A percentile compares a stretch with the other conserved stretches of the same genome.
phyloP scores from a whole-genome alignment of 257 asterid genomes.

The Knoxia roxburghii region DNA sequence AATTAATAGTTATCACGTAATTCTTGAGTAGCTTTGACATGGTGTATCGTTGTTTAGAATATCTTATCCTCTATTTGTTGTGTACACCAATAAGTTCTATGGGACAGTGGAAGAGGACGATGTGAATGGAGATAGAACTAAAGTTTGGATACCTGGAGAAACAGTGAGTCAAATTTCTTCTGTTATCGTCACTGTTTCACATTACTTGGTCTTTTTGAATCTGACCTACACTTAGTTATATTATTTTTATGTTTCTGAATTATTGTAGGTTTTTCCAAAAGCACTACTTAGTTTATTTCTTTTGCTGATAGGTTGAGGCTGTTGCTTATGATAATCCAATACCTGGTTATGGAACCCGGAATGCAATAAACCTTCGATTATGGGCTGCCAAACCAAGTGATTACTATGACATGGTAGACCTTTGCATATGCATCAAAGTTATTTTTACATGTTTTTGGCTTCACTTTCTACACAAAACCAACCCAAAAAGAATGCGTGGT shows the following conservation, averaged over 20 bases:
- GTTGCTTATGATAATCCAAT: slow-evolving; percentile 52
- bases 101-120: slow-evolving; percentile 43
- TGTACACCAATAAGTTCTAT: slow-evolving; percentile 31
- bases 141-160: slow-evolving; percentile 50
- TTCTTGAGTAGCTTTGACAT: slow-evolving; percentile 3
- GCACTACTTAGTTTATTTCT: neutral
- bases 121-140: slow-evolving; percentile 30
- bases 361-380: slow-evolving; percentile 45
- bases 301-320: slow-evolving; percentile 38
- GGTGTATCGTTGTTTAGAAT: slow-evolving; percentile 15
- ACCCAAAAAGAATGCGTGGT: neutral
- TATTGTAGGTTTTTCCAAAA: neutral
- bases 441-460: neutral
- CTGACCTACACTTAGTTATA: neutral
- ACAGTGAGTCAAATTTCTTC: slow-evolving; percentile 30
- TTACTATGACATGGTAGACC: slow-evolving; percentile 45
- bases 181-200: slow-evolving; percentile 6
- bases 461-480: neutral
- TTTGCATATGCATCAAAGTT: neutral
- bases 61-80: slow-evolving; percentile 12
- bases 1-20: slow-evolving; percentile 15
- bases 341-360: slow-evolving; percentile 52
- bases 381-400: slow-evolving; percentile 63
- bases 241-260: neutral
- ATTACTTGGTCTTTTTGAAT: neutral